Percentiles rank a stretch among this genome's conserved stretches.
Conservation (phyloP, 2,329 filamentous ascomycete genomes). For the Teratosphaeria epicoccoides region DNA sequence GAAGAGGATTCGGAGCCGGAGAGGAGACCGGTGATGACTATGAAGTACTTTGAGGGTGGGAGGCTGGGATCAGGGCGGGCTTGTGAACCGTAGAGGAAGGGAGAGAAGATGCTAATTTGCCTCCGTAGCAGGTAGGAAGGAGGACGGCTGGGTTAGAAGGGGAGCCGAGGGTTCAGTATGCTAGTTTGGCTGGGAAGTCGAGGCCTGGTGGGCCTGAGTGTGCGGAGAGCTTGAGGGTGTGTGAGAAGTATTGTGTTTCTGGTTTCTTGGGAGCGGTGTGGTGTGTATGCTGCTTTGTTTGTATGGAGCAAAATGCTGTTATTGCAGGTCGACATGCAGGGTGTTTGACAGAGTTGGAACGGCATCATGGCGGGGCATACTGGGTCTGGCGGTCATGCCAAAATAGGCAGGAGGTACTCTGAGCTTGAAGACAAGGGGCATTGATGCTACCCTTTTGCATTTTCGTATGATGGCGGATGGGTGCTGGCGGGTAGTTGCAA, state of each 20-base stretch:
- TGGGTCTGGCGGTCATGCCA: not conserved
- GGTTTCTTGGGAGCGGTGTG: no score
- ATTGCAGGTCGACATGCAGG: no score
- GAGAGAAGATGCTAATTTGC: slow-evolving; percentile 40
- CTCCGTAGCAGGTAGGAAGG: slow-evolving; percentile 46
- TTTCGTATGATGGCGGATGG: not conserved
- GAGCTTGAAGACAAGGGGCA: not conserved
- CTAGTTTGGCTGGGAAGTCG: slow-evolving; percentile 21
- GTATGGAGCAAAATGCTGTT: no score
- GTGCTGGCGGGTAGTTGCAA: no score
- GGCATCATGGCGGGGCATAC: not conserved
- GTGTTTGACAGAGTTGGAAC: no score
- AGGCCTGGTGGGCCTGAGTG: slow-evolving; percentile 14
- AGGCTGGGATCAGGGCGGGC: slow-evolving; percentile 37
- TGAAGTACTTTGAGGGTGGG: slow-evolving; percentile 31
- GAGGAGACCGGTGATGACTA: slow-evolving; percentile 43
- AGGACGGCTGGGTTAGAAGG: slow-evolving; percentile 32
- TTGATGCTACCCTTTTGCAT: no score
- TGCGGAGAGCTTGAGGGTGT: slow-evolving; percentile 16
- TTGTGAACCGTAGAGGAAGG: slow-evolving; percentile 29
- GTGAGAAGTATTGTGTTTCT: slow-evolving; percentile 18
- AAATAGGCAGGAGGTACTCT: not conserved
- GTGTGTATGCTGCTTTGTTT: no score
- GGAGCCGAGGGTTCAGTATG: slow-evolving; percentile 36
- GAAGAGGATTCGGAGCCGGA: slow-evolving; percentile 46